Evolutionary conservation across 1,139 yeast species (phyloP).

Genomic region (Suhomyces taliae): DNA sequence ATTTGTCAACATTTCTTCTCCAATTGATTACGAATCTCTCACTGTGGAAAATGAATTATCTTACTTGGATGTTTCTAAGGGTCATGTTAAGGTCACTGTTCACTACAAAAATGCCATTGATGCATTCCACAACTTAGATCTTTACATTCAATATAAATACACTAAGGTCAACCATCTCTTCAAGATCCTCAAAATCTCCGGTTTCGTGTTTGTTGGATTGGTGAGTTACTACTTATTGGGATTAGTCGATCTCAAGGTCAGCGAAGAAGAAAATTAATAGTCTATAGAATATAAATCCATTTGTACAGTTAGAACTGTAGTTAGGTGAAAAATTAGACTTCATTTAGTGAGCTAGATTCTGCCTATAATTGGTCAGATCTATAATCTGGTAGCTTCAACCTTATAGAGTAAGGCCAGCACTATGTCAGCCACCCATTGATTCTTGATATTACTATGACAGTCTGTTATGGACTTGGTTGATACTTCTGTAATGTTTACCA

Average conservation of each 20-base stretch:
- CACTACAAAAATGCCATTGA: slow-evolving; percentile 66
- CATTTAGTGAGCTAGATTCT: background rate
- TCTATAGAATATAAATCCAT: background rate
- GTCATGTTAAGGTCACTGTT: slow-evolving; percentile 77
- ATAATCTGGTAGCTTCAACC: no score
- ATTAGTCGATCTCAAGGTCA: slow-evolving; percentile 36
- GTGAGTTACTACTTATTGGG: slow-evolving; percentile 54
- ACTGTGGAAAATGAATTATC: slow-evolving; percentile 50
- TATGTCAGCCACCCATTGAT: no score
- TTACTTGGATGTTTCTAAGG: slow-evolving; percentile 73
- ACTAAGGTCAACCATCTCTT: slow-evolving; percentile 50
- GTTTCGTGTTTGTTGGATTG: slow-evolving; percentile 63
- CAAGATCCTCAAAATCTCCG: slow-evolving; percentile 70
- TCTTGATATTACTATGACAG: no score
- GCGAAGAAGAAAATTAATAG: slow-evolving; percentile 14
- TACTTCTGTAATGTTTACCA: no score
- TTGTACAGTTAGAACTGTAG: no score
- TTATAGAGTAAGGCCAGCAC: no score
- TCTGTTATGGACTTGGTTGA: no score
- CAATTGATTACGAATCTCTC: slow-evolving; percentile 45
- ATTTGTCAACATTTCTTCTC: slow-evolving; percentile 57
- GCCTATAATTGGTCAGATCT: no score
- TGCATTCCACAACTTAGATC: slow-evolving; percentile 58
- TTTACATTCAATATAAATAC: slow-evolving; percentile 65
- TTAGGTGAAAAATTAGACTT: background rate